Conservation (phyloP, 2,329 filamentous ascomycete genomes). For the Arthrobotrys iridis region DNA sequence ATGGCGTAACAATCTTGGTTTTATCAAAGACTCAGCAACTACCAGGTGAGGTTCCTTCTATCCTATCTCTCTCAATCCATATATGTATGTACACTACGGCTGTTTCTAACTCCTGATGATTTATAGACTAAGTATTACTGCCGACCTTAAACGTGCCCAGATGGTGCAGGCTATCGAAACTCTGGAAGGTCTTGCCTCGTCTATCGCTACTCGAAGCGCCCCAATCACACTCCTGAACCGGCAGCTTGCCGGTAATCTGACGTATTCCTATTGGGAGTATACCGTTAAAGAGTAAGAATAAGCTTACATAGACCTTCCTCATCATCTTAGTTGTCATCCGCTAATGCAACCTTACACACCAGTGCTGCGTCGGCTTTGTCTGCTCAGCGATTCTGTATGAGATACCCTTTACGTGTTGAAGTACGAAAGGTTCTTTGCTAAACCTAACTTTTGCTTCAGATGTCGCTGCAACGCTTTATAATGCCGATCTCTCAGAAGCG, state of each 20-base stretch:
- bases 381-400: constrained; percentile 44
- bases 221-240: constrained; percentile 33
- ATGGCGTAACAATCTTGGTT: constrained; percentile 52
- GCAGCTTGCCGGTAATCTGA: constrained; percentile 25
- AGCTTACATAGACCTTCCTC: background rate
- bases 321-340: background rate
- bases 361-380: constrained; percentile 42
- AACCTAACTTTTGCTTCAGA: constrained; percentile 2
- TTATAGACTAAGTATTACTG: constrained; percentile 40
- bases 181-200: constrained; percentile 42
- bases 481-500: constrained; percentile 45
- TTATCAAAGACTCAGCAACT: constrained; percentile 48
- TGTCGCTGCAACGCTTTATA: constrained; percentile 51
- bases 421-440: background rate
- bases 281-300: constrained; percentile 35
- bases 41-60: constrained; percentile 10
- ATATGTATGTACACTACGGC: too few relatives aligned
- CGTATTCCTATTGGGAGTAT: constrained; percentile 27
- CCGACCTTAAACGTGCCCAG: constrained; percentile 49
- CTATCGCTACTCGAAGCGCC: constrained; percentile 49
- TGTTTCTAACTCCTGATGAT: background rate
- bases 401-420: background rate
- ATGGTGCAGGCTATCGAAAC: constrained; percentile 51
- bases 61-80: background rate
- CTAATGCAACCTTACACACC: background rate